phyloP scores from a whole-genome alignment of 73 alveolate genomes.

The Stentor coeruleus region DNA sequence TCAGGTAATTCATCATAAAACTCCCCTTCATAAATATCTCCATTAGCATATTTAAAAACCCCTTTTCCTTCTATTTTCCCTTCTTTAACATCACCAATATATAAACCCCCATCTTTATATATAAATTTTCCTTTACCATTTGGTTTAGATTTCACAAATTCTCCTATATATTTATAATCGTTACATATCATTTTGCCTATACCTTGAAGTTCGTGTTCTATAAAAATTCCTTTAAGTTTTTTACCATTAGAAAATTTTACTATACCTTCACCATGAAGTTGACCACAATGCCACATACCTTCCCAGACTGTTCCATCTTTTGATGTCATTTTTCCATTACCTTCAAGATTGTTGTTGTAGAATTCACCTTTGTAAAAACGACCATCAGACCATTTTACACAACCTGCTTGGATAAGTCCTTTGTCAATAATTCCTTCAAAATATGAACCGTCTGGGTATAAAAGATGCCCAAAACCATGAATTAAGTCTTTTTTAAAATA shows the following conservation, averaged over 20 bases:
- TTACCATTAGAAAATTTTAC: not conserved
- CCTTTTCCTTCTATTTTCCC: too few relatives aligned
- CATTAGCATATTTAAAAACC: too few relatives aligned
- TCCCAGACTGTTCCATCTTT: not conserved
- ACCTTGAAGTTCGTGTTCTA: not conserved
- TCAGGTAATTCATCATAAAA: too few relatives aligned
- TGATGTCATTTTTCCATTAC: not conserved
- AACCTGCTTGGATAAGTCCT: not conserved
- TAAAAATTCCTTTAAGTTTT: not conserved
- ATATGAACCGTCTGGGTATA: not conserved
- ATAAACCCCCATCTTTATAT: not conserved
- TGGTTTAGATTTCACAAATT: not conserved
- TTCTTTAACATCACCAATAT: not conserved
- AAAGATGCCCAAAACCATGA: conserved; percentile 24
- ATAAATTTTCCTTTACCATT: not conserved
- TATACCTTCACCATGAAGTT: conserved; percentile 7
- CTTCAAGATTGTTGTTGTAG: not conserved
- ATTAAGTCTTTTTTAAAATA: not conserved
- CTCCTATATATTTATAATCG: not conserved
- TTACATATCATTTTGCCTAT: not conserved
- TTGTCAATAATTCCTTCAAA: conserved; percentile 23
- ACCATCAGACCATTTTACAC: not conserved
- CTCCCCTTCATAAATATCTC: too few relatives aligned
- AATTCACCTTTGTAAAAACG: not conserved
- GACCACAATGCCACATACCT: not conserved